Percentiles rank a stretch among this genome's conserved stretches.
Evolutionary conservation across 805 yeast species (phyloP).

Genomic region (Starmera caribaea): DNA sequence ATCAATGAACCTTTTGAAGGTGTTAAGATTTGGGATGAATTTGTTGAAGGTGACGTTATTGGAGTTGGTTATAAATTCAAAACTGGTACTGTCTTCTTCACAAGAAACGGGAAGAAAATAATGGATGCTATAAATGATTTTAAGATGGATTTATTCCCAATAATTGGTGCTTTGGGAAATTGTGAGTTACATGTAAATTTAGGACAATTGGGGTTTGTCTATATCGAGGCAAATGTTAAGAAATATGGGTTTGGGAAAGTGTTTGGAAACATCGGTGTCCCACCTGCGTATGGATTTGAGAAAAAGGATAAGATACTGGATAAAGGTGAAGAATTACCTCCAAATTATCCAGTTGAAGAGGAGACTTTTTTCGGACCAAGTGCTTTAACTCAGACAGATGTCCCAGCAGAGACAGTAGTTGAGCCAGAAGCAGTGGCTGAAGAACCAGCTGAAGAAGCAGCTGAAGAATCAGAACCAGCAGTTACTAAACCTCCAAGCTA

Average conservation of each 20-base stretch:
- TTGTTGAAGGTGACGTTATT: slow-evolving; percentile 81
- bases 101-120: slow-evolving; percentile 86
- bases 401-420: too few relatives aligned
- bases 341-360: slow-evolving; percentile 56
- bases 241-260: slow-evolving; percentile 65
- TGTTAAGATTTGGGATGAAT: slow-evolving; percentile 27
- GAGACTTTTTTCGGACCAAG: slow-evolving; percentile 50
- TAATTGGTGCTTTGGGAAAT: slow-evolving; percentile 28
- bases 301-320: slow-evolving; percentile 48
- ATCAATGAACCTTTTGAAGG: slow-evolving; percentile 51
- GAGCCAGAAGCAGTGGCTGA: neutral
- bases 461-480: slow-evolving; percentile 2
- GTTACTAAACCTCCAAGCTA: slow-evolving; percentile 18
- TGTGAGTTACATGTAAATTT: slow-evolving; percentile 42
- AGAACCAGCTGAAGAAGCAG: neutral
- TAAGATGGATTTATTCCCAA: slow-evolving; percentile 32
- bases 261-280: slow-evolving; percentile 33
- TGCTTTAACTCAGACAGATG: slow-evolving; percentile 10
- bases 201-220: slow-evolving; percentile 74
- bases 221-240: slow-evolving; percentile 75
- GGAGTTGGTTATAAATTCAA: slow-evolving; percentile 85
- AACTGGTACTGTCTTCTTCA: slow-evolving; percentile 80
- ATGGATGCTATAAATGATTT: slow-evolving; percentile 72
- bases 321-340: slow-evolving; percentile 67
- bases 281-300: slow-evolving; percentile 34